Evolutionary conservation across 768 basidiomycete species (phyloP).

Genomic region (Kwoniella newhampshirensis): DNA sequence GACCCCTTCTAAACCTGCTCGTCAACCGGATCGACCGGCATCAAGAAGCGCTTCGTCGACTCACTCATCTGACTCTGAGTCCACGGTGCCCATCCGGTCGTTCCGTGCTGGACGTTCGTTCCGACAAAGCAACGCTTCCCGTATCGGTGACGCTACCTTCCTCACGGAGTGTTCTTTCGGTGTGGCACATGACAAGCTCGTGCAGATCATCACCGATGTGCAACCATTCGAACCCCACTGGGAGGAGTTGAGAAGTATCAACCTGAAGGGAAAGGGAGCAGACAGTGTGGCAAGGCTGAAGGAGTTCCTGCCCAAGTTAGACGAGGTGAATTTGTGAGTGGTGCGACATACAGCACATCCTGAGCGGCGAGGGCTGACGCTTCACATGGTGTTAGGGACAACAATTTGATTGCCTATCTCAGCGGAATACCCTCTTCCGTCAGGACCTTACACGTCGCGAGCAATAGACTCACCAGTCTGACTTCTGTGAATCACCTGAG

Average conservation of each 20-base stretch:
- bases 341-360: no score
- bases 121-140: conserved; percentile 18
- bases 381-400: conserved; percentile 43
- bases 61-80: conserved; percentile 25
- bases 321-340: conserved; percentile 68
- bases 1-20: conserved; percentile 51
- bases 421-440: conserved; percentile 55
- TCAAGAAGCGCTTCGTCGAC: conserved; percentile 10
- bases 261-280: conserved; percentile 69
- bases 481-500: conserved; percentile 84
- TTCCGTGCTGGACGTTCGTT: conserved; percentile 51
- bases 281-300: conserved; percentile 82
- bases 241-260: conserved; percentile 74
- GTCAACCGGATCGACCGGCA: conserved; percentile 6
- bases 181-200: conserved; percentile 84
- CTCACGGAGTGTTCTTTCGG: conserved; percentile 96
- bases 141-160: conserved; percentile 62
- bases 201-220: conserved; percentile 89
- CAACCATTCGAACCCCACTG: conserved; percentile 93
- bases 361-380: conserved; percentile 62
- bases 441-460: conserved; percentile 50
- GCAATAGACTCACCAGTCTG: conserved; percentile 72
- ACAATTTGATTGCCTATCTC: conserved; percentile 55
- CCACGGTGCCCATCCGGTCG: conserved; percentile 39
- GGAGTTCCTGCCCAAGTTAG: conserved; percentile 83